Base-by-base conservation (phyloP, 2,329 filamentous ascomycete genomes). In the Parastagonospora avenae region DNA sequence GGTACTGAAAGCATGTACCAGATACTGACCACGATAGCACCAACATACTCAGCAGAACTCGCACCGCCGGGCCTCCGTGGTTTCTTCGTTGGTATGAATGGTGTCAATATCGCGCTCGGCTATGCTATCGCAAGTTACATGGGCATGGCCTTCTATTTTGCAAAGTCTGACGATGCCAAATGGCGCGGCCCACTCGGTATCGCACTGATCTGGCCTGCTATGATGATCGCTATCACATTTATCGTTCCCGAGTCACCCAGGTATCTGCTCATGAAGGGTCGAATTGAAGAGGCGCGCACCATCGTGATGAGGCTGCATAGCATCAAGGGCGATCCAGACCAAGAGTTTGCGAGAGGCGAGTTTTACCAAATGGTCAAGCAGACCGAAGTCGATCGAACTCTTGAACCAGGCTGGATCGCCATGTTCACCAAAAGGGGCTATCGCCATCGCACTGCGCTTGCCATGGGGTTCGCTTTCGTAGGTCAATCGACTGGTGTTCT, bases 241-340 rank as follows among this genome's bases (percentile, higher is more conserved):
- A 46, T 60, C 50, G 52, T 60, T 1, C 62, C 60, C 3, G 63
- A 66, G 28, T 54, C 45, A 15, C 80, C 80, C 2, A 72, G 80
- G 14, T 82, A 78, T 60, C 66, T 63, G 2, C 50, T 63, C 2
- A 45, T 55, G 45, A 48, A 60, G 28, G 55, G 55, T 2, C 32
- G 50, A 14, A 43, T 52, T 1, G 45, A 59, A 27, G 46, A 60
- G 41, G 59, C 57, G 0, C 16, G 44, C 19, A 27, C 39, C 1
- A 58, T 63, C 24, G 44, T 63, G 4, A 48, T 52, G 45, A 48
- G 46, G 24, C 24, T 66, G 16, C 60, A 66, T 44, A 47, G 40
- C 11, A 55, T 54, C 35, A 49, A 56, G 12, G 54, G 50, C 11
- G 62, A 67, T 42, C 42, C 46, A 4, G 60, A 64, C 27, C 46